Conservation (phyloP, 305 asterid genomes). For the Fraxinus xanthoxyloides region DNA sequence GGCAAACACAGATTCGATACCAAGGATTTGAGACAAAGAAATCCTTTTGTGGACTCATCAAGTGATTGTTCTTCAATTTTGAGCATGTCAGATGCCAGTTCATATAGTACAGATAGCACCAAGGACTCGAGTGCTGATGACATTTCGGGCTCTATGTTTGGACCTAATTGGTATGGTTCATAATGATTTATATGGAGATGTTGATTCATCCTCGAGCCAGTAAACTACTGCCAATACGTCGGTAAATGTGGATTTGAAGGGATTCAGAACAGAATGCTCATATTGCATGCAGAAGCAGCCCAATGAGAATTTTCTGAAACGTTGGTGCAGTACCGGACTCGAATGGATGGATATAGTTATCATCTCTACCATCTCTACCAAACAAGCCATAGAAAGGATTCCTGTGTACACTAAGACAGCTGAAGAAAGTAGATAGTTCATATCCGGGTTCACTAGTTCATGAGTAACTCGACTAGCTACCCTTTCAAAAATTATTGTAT, state of each 20-base stretch:
- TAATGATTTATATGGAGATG: neutral
- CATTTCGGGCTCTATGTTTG: constrained; percentile 51
- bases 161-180: constrained; percentile 37
- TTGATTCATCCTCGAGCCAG: neutral
- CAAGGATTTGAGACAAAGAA: constrained; percentile 24
- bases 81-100: constrained; percentile 53
- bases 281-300: constrained; percentile 3
- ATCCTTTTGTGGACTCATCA: constrained; percentile 33
- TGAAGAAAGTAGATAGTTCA: constrained; percentile 21
- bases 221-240: neutral
- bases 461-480: constrained; percentile 18
- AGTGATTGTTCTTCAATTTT: constrained; percentile 59
- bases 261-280: neutral
- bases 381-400: constrained; percentile 21
- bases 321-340: neutral
- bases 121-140: constrained; percentile 59
- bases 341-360: neutral
- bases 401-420: constrained; percentile 37
- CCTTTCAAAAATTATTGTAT: constrained; percentile 19
- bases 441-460: constrained; percentile 11
- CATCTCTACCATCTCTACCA: neutral
- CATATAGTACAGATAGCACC: constrained; percentile 58
- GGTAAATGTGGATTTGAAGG: constrained; percentile 3
- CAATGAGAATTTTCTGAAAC: constrained; percentile 2
- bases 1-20: constrained; percentile 11